Conservation (phyloP, 768 basidiomycete species). For the Mycena latifolia region DNA sequence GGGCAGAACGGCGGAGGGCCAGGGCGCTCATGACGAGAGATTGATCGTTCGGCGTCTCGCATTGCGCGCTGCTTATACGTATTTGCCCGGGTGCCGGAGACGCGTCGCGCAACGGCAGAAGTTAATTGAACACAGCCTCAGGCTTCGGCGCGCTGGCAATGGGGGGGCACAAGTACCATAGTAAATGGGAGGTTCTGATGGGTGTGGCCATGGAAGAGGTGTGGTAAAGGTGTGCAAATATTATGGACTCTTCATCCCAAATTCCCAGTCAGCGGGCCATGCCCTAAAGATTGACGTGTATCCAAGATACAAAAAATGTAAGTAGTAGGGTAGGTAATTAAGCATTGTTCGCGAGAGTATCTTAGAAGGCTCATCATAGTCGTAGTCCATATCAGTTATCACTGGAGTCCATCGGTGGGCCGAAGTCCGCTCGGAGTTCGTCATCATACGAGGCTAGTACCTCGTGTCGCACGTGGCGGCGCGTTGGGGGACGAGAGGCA, state of each 20-base stretch:
- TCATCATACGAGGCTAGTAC: slow-evolving; percentile 7
- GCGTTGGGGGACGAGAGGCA: slow-evolving; percentile 18
- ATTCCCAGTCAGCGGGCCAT: too few relatives aligned
- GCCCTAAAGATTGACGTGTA: slow-evolving; percentile 18
- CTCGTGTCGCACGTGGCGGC: slow-evolving; percentile 14
- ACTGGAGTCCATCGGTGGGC: slow-evolving; percentile 12
- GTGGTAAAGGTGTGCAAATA: too few relatives aligned
- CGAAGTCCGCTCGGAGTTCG: too few relatives aligned
- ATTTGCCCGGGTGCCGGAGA: slow-evolving; percentile 15
- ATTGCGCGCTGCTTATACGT: background rate
- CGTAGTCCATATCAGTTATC: slow-evolving; percentile 21
- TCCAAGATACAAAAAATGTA: slow-evolving; percentile 8
- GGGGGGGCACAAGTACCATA: too few relatives aligned
- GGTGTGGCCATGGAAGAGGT: too few relatives aligned
- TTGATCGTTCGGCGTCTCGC: background rate
- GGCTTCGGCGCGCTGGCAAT: too few relatives aligned
- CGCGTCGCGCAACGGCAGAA: slow-evolving; percentile 24
- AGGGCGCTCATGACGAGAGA: slow-evolving; percentile 26
- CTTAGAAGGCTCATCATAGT: slow-evolving; percentile 20
- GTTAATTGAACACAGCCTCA: background rate
- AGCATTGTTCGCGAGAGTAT: slow-evolving; percentile 22
- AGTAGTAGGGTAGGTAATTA: slow-evolving; percentile 18
- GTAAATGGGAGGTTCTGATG: too few relatives aligned
- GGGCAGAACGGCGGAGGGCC: slow-evolving; percentile 25
- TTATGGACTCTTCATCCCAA: too few relatives aligned